Conservation (phyloP, 2,329 filamentous ascomycete genomes). For the Mariannaea elegans region DNA sequence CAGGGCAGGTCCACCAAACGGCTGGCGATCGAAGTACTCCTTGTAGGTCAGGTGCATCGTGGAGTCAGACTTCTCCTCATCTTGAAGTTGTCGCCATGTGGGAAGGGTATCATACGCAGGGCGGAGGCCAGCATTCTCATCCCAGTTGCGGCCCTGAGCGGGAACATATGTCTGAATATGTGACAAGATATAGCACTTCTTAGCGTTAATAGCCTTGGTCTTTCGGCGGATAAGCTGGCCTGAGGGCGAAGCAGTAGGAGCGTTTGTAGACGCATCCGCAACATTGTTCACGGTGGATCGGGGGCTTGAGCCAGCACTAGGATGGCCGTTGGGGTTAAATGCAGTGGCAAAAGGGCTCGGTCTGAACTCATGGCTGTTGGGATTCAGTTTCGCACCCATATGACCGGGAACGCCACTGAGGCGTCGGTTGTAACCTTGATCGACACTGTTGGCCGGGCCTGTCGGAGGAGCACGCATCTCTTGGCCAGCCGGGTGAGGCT, state of each 20-base stretch:
- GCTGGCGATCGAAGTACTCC: constrained; percentile 79
- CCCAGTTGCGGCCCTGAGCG: constrained; percentile 68
- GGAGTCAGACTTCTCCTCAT: constrained; percentile 75
- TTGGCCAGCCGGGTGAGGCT: constrained; percentile 61
- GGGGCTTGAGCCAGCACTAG: constrained; percentile 78
- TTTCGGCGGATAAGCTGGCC: constrained; percentile 73
- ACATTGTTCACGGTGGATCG: constrained; percentile 66
- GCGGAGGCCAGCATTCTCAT: constrained; percentile 82
- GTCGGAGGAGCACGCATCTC: constrained; percentile 78
- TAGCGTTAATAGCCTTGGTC: constrained; percentile 74
- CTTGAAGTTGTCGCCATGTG: constrained; percentile 79
- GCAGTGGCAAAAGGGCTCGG: constrained; percentile 82
- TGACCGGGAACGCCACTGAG: constrained; percentile 61
- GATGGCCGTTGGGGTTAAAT: constrained; percentile 77
- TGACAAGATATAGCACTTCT: constrained; percentile 68
- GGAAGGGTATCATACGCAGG: constrained; percentile 85
- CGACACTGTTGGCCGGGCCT: constrained; percentile 70
- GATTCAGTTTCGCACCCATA: constrained; percentile 67
- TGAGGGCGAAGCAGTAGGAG: constrained; percentile 21
- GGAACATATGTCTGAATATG: constrained; percentile 64
- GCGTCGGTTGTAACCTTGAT: constrained; percentile 63
- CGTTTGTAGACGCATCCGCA: constrained; percentile 43
- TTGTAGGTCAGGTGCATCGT: constrained; percentile 75
- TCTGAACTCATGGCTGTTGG: constrained; percentile 80
- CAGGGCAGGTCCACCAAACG: constrained; percentile 64